These are phyloP conservation scores for Camelina hispida DNA, from an alignment of 345 rosid genomes.

Conservation along the genomic window DNA sequence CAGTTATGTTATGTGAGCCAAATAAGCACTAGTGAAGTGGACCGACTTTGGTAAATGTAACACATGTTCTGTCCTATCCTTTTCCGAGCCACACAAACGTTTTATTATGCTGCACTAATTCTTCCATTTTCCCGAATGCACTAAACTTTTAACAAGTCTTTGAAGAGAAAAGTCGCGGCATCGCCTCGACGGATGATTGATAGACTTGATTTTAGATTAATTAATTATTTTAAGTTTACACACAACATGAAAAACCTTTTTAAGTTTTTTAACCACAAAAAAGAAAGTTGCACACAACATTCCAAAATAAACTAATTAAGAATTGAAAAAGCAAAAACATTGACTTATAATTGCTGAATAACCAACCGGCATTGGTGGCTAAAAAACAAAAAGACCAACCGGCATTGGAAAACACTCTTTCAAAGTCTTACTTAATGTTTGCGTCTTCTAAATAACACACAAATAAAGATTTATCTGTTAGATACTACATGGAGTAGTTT, in stretches of 20 bases:
- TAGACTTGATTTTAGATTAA: constrained; percentile 5
- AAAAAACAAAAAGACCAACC: too few relatives aligned
- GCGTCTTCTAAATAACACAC: not conserved
- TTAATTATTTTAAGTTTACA: not conserved
- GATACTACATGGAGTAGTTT: not conserved
- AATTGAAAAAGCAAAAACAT: not conserved
- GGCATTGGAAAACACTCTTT: too few relatives aligned
- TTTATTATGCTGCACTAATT: constrained; percentile 18
- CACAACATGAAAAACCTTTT: not conserved
- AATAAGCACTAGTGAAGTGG: constrained; percentile 31
- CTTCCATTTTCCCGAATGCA: constrained; percentile 7
- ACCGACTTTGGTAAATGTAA: constrained; percentile 36
- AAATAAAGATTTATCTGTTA: not conserved
- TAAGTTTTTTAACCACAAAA: not conserved
- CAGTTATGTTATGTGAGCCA: constrained; percentile 12
- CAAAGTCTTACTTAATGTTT: too few relatives aligned
- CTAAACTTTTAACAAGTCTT: constrained; percentile 22
- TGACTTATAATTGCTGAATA: constrained; percentile 11
- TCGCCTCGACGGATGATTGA: constrained; percentile 18
- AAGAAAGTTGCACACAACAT: not conserved
- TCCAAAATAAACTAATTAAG: not conserved
- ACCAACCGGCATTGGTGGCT: not conserved
- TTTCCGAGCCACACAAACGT: constrained; percentile 36
- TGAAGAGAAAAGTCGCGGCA: constrained; percentile 12
- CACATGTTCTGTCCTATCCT: constrained; percentile 36